Conservation (phyloP, 1,284 basidiomycete species). For the Fistulinella staudtii region DNA sequence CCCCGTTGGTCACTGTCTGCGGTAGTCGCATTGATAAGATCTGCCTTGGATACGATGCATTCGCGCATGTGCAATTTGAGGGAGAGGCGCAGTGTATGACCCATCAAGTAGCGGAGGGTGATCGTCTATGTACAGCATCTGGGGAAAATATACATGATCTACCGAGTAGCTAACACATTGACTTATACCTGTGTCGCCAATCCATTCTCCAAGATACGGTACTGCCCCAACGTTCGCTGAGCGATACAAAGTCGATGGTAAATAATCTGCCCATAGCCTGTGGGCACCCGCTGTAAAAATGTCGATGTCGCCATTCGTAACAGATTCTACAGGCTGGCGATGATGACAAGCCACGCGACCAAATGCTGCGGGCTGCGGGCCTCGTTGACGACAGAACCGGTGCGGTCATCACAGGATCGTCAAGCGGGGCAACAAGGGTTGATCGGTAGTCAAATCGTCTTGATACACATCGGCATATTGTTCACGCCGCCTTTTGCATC, state of each 20-base stretch:
- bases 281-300: neutral
- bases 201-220: neutral
- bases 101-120: too few species aligned
- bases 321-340: neutral
- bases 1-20: too few species aligned
- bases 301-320: neutral
- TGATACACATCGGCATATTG: neutral
- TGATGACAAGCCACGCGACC: neutral
- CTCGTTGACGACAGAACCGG: neutral
- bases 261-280: too few species aligned
- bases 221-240: neutral
- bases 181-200: neutral
- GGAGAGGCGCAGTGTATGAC: too few species aligned
- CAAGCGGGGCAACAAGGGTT: neutral
- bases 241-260: neutral
- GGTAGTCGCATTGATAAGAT: too few species aligned
- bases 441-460: neutral
- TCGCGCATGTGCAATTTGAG: too few species aligned
- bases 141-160: neutral
- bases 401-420: neutral
- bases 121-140: neutral
- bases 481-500: slow-evolving; percentile 16
- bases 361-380: neutral
- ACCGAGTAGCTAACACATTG: neutral
- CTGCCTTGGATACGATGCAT: too few species aligned